phyloP scores from a whole-genome alignment of 805 yeast genomes.

The Spathaspora boniae region DNA sequence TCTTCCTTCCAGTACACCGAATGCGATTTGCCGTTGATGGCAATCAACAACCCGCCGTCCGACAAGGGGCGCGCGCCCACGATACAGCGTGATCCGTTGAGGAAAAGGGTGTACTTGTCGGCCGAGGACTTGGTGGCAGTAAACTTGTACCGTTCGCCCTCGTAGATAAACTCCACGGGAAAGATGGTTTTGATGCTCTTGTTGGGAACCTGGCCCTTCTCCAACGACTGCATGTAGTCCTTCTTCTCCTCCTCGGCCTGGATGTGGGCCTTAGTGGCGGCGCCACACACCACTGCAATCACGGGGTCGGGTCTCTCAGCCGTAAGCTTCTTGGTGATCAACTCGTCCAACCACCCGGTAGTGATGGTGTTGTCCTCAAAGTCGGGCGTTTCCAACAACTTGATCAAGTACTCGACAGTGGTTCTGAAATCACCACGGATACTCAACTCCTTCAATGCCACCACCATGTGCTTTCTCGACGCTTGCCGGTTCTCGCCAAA shows the following conservation, averaged over 20 bases:
- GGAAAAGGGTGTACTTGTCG: constrained; percentile 82
- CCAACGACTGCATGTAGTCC: constrained; percentile 73
- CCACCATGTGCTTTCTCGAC: constrained; percentile 98
- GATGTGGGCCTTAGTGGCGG: constrained; percentile 90
- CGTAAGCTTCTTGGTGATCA: constrained; percentile 87
- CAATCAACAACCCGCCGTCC: constrained; percentile 89
- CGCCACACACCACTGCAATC: constrained; percentile 94
- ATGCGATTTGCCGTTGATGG: constrained; percentile 90
- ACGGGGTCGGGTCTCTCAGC: constrained; percentile 95
- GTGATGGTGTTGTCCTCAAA: constrained; percentile 95
- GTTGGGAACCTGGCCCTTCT: constrained; percentile 92
- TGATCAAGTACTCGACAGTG: constrained; percentile 94
- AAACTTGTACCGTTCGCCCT: constrained; percentile 87
- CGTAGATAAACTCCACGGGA: constrained; percentile 94
- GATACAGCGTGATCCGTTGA: constrained; percentile 88
- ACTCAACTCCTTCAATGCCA: constrained; percentile 92
- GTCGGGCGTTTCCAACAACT: constrained; percentile 91
- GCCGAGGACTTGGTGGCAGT: constrained; percentile 91
- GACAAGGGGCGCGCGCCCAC: constrained; percentile 86
- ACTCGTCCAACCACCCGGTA: constrained; percentile 98
- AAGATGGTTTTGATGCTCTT: constrained; percentile 81
- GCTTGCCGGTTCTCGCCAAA: constrained; percentile 98
- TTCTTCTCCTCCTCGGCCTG: constrained; percentile 66
- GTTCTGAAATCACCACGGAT: constrained; percentile 99
- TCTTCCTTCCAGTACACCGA: constrained; percentile 98